Conservation (phyloP, 345 rosid genomes). For the Boechera stricta region DNA sequence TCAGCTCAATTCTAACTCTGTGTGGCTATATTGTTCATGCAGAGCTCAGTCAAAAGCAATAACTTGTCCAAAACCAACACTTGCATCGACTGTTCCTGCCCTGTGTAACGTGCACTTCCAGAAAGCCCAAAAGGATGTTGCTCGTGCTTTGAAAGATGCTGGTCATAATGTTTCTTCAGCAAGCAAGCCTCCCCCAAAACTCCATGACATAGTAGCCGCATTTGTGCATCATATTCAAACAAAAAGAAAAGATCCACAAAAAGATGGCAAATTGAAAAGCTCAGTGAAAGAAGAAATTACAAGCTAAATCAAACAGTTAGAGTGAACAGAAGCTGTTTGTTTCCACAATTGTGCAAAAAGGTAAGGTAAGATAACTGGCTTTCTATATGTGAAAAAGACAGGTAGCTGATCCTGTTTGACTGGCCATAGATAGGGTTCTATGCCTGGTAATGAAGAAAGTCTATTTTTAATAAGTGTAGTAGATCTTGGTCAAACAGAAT, state of each 20-base stretch:
- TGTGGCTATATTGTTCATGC: conserved; percentile 25
- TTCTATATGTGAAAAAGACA: not conserved
- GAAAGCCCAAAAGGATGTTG: conserved; percentile 72
- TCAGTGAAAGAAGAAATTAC: conserved; percentile 50
- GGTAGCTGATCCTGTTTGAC: not conserved
- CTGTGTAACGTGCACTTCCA: conserved; percentile 70
- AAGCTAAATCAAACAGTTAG: conserved; percentile 33
- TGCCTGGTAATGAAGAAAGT: not conserved
- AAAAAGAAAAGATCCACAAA: conserved; percentile 59
- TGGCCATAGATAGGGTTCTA: not conserved
- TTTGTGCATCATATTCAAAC: conserved; percentile 75
- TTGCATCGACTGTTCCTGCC: conserved; percentile 65
- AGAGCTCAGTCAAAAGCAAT: conserved; percentile 79
- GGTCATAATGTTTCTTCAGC: conserved; percentile 68
- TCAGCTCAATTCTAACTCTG: conserved; percentile 1
- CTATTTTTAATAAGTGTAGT: not conserved
- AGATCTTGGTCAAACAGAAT: not conserved
- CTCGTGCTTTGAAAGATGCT: conserved; percentile 72
- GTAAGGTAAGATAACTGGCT: conserved; percentile 19
- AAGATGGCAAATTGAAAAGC: conserved; percentile 41
- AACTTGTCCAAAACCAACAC: conserved; percentile 76
- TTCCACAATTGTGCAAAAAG: conserved; percentile 17
- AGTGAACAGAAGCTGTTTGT: conserved; percentile 13
- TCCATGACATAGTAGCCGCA: conserved; percentile 72
- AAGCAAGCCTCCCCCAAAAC: conserved; percentile 69